A percentile compares a stretch with the other conserved stretches of the same genome.
Evolutionary conservation across 2,329 filamentous ascomycete species (phyloP).

Genomic region (Pyricularia sp.): DNA sequence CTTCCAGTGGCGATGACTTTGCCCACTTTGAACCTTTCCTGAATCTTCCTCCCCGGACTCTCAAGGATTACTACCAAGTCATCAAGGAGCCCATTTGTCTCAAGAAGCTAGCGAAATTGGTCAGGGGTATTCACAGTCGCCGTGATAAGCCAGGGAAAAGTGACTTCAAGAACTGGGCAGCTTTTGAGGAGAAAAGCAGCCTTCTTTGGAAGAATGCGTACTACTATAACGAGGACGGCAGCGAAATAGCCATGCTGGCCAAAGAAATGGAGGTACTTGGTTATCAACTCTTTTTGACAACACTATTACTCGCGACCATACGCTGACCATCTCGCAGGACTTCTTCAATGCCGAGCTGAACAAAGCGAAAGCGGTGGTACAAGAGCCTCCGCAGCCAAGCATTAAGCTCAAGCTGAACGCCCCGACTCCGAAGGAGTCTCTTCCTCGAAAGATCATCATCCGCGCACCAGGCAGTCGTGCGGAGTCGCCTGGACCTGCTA

Average conservation of each 20-base stretch:
- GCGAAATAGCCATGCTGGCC: conserved; percentile 67
- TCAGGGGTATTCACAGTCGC: conserved; percentile 59
- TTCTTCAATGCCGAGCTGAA: conserved; percentile 56
- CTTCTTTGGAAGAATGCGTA: conserved; percentile 80
- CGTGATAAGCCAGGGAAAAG: conserved; percentile 47
- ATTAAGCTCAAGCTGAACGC: conserved; percentile 60
- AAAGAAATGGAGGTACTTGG: conserved; percentile 59
- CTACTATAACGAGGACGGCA: conserved; percentile 85
- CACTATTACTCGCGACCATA: background rate
- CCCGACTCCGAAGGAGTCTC: conserved; percentile 26
- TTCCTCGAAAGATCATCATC: conserved; percentile 55
- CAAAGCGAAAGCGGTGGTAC: conserved; percentile 58
- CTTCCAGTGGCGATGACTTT: conserved; percentile 37
- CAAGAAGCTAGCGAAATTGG: conserved; percentile 61
- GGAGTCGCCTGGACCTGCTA: conserved; percentile 34
- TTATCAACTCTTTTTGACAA: background rate
- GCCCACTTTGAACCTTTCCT: conserved; percentile 62
- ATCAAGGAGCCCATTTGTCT: conserved; percentile 73
- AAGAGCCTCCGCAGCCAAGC: conserved; percentile 60
- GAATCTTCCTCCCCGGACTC: conserved; percentile 58
- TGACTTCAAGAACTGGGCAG: conserved; percentile 70
- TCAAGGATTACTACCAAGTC: conserved; percentile 78
- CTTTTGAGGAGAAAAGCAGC: conserved; percentile 67
- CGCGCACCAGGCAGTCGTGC: conserved; percentile 45
- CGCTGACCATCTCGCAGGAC: conserved; percentile 31